Percentiles rank a stretch among this genome's conserved stretches.
Evolutionary conservation across 2,329 filamentous ascomycete species (phyloP).

Genomic region (Fusarium sp.): DNA sequence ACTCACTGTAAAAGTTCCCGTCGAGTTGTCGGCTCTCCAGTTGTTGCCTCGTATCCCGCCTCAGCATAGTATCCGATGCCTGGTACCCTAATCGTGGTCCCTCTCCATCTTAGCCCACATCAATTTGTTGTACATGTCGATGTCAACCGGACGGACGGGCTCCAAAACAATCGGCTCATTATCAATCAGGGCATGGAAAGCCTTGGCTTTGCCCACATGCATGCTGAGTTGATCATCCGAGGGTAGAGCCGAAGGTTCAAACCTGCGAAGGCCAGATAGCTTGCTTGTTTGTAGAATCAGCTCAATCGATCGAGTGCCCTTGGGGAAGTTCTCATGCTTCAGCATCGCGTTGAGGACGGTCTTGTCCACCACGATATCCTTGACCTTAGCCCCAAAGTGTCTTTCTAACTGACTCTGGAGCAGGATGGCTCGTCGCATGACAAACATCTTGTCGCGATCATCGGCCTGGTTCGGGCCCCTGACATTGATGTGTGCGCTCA

Average conservation of each 20-base stretch:
- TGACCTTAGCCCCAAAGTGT: not conserved
- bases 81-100: too few species aligned
- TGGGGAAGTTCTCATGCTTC: not conserved
- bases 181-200: not conserved
- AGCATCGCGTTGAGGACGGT: not conserved
- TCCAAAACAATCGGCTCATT: not conserved
- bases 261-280: not conserved
- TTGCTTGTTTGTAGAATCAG: not conserved
- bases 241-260: not conserved
- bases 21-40: too few species aligned
- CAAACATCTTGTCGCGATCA: not conserved
- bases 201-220: not conserved
- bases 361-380: not conserved
- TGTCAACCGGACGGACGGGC: not conserved
- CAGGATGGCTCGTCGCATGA: not conserved
- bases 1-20: too few species aligned
- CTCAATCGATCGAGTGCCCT: not conserved
- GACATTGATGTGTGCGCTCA: constrained; percentile 1
- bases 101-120: not conserved
- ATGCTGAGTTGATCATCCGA: not conserved
- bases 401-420: not conserved
- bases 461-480: not conserved
- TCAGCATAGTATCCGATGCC: too few species aligned
- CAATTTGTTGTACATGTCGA: not conserved
- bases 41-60: too few species aligned